Conservation (phyloP, 1,284 basidiomycete genomes). For the Xanthoconium separans region DNA sequence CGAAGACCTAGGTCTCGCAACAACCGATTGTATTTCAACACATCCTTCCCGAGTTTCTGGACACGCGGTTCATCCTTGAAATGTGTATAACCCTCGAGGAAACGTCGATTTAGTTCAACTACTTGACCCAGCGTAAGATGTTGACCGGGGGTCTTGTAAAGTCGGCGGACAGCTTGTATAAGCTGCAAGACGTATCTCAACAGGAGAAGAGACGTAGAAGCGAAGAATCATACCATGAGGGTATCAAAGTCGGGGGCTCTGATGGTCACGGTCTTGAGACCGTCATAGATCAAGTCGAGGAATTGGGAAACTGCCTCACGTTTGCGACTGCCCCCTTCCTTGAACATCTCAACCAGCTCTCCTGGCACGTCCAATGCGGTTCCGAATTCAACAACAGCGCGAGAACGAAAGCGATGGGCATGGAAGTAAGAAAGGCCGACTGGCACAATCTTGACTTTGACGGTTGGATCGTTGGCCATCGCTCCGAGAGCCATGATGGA, state of each 20-base stretch:
- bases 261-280: constrained; percentile 96
- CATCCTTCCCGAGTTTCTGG: constrained; percentile 77
- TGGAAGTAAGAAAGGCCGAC: constrained; percentile 97
- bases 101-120: constrained; percentile 93
- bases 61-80: constrained; percentile 95
- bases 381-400: constrained; percentile 97
- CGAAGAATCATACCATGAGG: constrained; percentile 69
- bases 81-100: constrained; percentile 91
- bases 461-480: constrained; percentile 86
- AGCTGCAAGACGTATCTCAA: constrained; percentile 47
- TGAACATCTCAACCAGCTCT: constrained; percentile 88
- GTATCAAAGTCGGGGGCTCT: constrained; percentile 98
- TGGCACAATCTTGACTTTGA: constrained; percentile 91
- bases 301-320: constrained; percentile 89
- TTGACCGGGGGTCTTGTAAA: constrained; percentile 95
- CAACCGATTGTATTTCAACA: constrained; percentile 93
- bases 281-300: constrained; percentile 92
- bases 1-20: constrained; percentile 93
- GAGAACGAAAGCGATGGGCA: constrained; percentile 90
- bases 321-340: constrained; percentile 86
- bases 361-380: constrained; percentile 85
- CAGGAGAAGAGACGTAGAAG: background rate
- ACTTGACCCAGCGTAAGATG: constrained; percentile 94
- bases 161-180: constrained; percentile 91
- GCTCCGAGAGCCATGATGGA: constrained; percentile 98